phyloP scores from a whole-genome alignment of 106 monocot genomes.

The Dendrobium nobile region DNA sequence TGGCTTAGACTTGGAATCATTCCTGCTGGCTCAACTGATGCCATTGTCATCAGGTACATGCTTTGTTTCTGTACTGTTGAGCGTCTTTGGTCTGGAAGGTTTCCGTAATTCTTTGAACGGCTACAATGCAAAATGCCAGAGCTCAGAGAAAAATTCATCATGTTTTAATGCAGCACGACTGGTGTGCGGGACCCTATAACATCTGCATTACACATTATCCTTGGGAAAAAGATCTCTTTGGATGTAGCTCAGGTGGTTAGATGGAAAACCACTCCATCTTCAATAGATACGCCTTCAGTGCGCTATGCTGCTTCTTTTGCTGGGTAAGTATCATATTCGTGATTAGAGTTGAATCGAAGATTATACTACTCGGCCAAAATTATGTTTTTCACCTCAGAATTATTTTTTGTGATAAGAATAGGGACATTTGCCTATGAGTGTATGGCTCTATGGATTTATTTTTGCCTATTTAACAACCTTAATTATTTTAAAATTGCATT shows the following conservation, averaged over 20 bases:
- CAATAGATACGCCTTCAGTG: conserved; percentile 37
- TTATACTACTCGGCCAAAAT: neutral
- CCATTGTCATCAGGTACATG: conserved; percentile 81
- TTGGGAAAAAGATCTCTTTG: conserved; percentile 59
- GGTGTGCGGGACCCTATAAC: conserved; percentile 82
- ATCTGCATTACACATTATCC: conserved; percentile 81
- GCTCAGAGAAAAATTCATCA: neutral
- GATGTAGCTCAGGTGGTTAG: conserved; percentile 84
- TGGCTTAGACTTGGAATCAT: conserved; percentile 87
- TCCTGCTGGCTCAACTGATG: conserved; percentile 91
- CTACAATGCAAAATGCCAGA: neutral
- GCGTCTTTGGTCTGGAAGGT: neutral
- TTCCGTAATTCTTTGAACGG: neutral
- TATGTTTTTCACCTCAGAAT: neutral
- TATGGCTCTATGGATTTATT: neutral
- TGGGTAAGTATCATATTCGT: conserved; percentile 36
- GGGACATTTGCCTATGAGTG: neutral
- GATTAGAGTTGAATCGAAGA: neutral
- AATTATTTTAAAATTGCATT: neutral
- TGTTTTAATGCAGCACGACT: conserved; percentile 54
- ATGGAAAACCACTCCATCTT: conserved; percentile 59
- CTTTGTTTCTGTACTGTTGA: neutral
- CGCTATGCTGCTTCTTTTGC: conserved; percentile 96
- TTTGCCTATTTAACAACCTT: neutral
- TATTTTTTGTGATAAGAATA: neutral